These are phyloP conservation scores for Cinnamomum chago DNA, from an alignment of 164 flowering plant species.

Conservation along the genomic window DNA sequence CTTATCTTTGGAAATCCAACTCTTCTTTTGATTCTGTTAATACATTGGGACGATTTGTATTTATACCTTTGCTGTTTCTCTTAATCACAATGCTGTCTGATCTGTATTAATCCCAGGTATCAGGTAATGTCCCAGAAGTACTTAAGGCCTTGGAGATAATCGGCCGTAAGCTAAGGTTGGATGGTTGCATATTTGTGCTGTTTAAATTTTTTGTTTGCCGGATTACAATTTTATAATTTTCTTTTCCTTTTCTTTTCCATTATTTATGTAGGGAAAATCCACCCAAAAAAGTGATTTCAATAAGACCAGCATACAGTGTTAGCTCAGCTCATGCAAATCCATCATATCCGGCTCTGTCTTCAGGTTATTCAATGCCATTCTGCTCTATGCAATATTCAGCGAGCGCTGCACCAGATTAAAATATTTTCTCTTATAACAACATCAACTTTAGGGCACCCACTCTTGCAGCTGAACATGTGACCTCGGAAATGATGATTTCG, in stretches of 20 bases:
- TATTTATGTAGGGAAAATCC: conserved; percentile 59
- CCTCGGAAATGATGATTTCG: conserved; percentile 64
- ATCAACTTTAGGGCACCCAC: conserved; percentile 63
- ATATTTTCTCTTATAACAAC: conserved; percentile 39
- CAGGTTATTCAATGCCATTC: conserved; percentile 52
- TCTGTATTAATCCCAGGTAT: conserved; percentile 42
- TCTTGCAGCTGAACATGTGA: conserved; percentile 84
- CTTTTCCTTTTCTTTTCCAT: not conserved
- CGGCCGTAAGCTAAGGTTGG: conserved; percentile 65
- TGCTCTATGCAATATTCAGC: conserved; percentile 15
- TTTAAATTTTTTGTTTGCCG: too few relatives aligned
- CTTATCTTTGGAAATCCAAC: not conserved
- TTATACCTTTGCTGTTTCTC: not conserved
- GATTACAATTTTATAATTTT: not conserved
- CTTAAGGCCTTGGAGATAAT: conserved; percentile 71
- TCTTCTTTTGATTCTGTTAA: not conserved
- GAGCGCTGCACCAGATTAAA: conserved; percentile 22
- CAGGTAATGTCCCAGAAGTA: conserved; percentile 69
- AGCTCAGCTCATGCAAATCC: conserved; percentile 35
- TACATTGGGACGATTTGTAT: not conserved
- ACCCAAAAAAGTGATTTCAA: conserved; percentile 66
- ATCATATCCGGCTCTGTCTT: conserved; percentile 41
- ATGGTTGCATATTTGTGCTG: not conserved
- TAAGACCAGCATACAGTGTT: conserved; percentile 56
- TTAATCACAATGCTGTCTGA: not conserved